Evolutionary conservation across 225 moss, liverwort and hornwort species (phyloP).

Genomic region (Sphagnum contortum): DNA sequence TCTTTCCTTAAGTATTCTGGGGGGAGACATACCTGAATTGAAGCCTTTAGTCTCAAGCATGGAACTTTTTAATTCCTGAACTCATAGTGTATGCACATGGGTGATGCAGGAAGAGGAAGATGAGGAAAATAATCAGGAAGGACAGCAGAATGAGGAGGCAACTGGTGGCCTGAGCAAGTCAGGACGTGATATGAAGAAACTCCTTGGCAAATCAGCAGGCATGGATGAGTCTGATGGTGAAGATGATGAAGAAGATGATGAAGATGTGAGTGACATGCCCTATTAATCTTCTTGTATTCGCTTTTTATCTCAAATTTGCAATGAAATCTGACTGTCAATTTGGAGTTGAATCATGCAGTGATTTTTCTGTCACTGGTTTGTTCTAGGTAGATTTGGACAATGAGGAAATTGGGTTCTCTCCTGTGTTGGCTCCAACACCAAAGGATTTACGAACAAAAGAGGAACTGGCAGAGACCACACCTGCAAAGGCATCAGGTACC

Average conservation of each 20-base stretch:
- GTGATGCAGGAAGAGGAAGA: slow-evolving; percentile 69
- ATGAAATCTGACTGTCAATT: neutral
- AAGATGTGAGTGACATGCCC: slow-evolving; percentile 56
- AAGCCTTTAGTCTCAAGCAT: no score
- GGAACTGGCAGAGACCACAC: slow-evolving; percentile 56
- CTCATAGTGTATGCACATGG: no score
- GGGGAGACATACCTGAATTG: no score
- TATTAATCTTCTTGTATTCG: neutral
- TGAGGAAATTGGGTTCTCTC: slow-evolving; percentile 96
- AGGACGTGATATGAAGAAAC: slow-evolving; percentile 90
- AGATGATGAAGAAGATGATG: slow-evolving; percentile 93
- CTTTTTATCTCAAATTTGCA: neutral
- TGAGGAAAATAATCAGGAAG: slow-evolving; percentile 76
- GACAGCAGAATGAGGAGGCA: slow-evolving; percentile 69
- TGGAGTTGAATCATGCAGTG: neutral
- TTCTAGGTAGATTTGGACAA: slow-evolving; percentile 85
- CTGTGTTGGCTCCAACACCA: slow-evolving; percentile 85
- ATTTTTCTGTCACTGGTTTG: neutral
- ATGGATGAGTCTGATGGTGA: slow-evolving; percentile 90
- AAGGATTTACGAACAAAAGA: slow-evolving; percentile 79
- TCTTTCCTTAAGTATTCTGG: no score
- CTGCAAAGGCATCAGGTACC: slow-evolving; percentile 40
- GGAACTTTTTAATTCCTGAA: no score
- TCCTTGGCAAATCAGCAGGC: slow-evolving; percentile 81
- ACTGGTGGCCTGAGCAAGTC: slow-evolving; percentile 94